Evolutionary conservation across 2,329 filamentous ascomycete genomes (phyloP).

Genomic region (Fusarium protoensiforme): DNA sequence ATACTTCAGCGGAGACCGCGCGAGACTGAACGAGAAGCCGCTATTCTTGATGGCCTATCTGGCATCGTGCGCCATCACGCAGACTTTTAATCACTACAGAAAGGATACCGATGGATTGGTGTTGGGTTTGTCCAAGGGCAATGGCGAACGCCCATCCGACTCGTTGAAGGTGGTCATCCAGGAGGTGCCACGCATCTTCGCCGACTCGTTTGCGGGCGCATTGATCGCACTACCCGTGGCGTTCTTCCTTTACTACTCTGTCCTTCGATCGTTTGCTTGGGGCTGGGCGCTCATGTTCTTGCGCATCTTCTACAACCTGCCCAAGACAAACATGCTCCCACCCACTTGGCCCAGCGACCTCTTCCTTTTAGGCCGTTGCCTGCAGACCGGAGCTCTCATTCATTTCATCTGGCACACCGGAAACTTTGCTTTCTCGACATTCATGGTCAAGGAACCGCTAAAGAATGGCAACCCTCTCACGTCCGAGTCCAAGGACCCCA

Average conservation of each 20-base stretch:
- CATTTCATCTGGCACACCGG: constrained; percentile 80
- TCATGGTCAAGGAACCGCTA: constrained; percentile 81
- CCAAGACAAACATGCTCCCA: constrained; percentile 74
- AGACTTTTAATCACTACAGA: constrained; percentile 76
- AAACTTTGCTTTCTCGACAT: constrained; percentile 82
- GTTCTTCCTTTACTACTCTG: constrained; percentile 68
- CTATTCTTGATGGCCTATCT: constrained; percentile 82
- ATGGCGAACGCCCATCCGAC: constrained; percentile 40
- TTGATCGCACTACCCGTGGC: constrained; percentile 56
- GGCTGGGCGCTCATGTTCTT: constrained; percentile 75
- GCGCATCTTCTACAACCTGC: constrained; percentile 79
- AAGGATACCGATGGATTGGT: constrained; percentile 77
- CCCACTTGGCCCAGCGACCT: constrained; percentile 67
- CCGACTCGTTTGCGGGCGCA: constrained; percentile 53
- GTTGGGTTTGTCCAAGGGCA: constrained; percentile 43
- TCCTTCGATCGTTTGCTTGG: constrained; percentile 75
- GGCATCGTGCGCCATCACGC: constrained; percentile 73
- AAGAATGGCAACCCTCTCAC: constrained; percentile 89
- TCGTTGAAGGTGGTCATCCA: constrained; percentile 50
- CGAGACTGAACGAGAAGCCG: constrained; percentile 85
- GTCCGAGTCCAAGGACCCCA: constrained; percentile 87
- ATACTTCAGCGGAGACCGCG: constrained; percentile 75
- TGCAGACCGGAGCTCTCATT: constrained; percentile 73
- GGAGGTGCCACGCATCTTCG: constrained; percentile 54
- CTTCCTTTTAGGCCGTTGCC: constrained; percentile 65